Evolutionary conservation across 345 rosid genomes (phyloP), one percentile per base, ranked within the genome.

Genomic region (Zanthoxylum bungeanum): DNA sequence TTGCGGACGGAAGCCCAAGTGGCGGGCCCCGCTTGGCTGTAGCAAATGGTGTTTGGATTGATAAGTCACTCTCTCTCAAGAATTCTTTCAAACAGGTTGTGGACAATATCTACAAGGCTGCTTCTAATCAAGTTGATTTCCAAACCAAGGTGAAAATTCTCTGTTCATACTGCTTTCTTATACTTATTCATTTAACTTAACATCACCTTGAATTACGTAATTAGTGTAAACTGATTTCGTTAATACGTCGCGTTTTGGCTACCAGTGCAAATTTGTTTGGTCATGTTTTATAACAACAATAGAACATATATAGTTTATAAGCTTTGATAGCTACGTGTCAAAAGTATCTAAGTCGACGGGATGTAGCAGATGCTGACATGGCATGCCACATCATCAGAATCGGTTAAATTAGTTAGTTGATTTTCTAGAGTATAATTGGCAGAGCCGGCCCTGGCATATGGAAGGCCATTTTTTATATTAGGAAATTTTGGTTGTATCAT

Each of bases 1-100:
- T 90, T 50, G 85, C 94, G 53, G 94, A 91, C 60, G 93, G 94
- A 1, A 88, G 91, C 39, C 68, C 80, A 50, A 36, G 42, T 6
- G 93, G 92, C 47, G 98, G 98, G 12, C 97, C 93, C 36, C 77
- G 70, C 25, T 74, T 91, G 80, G 83, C 92, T 0, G 73, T 80
- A 0, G 91, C 85, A 39, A 90, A 87, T 5, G 89, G 97, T 2
- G 83, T 84, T 11, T 91, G 98, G 97, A 64, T 90, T 27, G 91
- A 91, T 52, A 69, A 74, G 68, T 86, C 90, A 7, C 81, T 93
- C 3, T 75, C 93, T 24, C 77, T 93, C 52, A 91, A 83, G 69
- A 78, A 75, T 40, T 80, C 89, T 53, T 89, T 89, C 78, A 83
- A 87, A 72, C 64, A 86, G 75, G 78, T 91, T 28, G 73, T 79